Evolutionary conservation across 1,284 basidiomycete species (phyloP).

Genomic region (Heliocybe sulcata): DNA sequence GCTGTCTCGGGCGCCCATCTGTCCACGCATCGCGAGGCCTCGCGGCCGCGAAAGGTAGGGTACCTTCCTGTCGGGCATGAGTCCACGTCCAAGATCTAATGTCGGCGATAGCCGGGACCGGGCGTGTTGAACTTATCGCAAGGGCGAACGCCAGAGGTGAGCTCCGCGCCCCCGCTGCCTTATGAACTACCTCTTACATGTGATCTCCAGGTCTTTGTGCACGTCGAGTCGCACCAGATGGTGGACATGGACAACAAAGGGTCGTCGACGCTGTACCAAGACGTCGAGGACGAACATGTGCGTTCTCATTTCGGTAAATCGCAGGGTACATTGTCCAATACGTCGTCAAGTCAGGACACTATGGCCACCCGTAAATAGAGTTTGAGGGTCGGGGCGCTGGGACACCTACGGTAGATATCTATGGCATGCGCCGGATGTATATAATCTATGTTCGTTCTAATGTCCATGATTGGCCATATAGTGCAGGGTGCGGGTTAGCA

Average conservation of each 20-base stretch:
- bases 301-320: background rate
- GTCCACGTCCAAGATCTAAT: too few relatives aligned
- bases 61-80: background rate
- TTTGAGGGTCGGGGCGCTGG: too few relatives aligned
- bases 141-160: too few relatives aligned
- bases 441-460: too few relatives aligned
- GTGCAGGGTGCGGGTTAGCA: too few relatives aligned
- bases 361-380: too few relatives aligned
- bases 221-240: background rate
- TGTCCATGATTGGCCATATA: too few relatives aligned
- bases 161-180: too few relatives aligned
- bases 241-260: background rate
- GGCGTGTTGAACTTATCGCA: background rate
- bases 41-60: background rate
- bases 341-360: background rate
- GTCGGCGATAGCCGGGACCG: background rate
- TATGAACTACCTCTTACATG: too few relatives aligned
- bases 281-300: background rate
- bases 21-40: background rate
- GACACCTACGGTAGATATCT: background rate
- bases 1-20: background rate
- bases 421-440: too few relatives aligned
- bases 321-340: background rate
- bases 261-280: background rate
- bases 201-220: constrained; percentile 1